Base-by-base conservation (phyloP, 306 rosid genomes). In the Argentina anserina region DNA sequence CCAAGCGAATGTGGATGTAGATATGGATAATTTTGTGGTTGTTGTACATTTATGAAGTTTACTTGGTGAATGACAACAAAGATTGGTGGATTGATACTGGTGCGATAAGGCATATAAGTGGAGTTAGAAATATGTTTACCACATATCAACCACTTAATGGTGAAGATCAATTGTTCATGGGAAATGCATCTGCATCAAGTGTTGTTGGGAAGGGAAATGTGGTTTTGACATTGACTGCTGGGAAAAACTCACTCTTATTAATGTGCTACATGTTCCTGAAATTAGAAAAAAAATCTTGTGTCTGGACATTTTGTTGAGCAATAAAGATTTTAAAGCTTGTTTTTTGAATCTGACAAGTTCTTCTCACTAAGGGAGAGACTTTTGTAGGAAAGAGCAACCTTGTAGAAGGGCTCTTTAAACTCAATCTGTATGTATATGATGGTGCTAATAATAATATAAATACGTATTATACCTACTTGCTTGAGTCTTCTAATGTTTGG, bases 61-160 rank as follows among this genome's bases (percentile, higher is more conserved):
- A 34, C 7, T 3, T 64, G 23, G 43, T 7, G 39, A 36, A 36
- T 34, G 26, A 62, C 14, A 62, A 33, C 5, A 31, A 28, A 0
- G 43, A 62, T 1, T 64, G 69, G 69, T 37, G 69, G 69, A 37
- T 64, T 6, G 25, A 64, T 64, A 34, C 46, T 20, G 14, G 69
- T 64, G 69, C 47, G 10, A 33, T 47, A 17, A 64, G 46, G 45
- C 69, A 33, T 47, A 64, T 64, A 0, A 36, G 47, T n/a, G 17
- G 46, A 37, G 46, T 36, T 5, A 64, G 6, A 20, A 64, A 33
- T 9, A 2, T 36, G 29, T 64, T 20, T 1, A 29, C 43, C 4
- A 62, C 67, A n/a, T 61, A 61, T 61, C 39, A 61, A 61, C 11
- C 25, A 49, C 21, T 18, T 49, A 18, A 49, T 18, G 25, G 25